Conservation (phyloP, 306 rosid genomes). For the Elaeagnus macrophylla region DNA sequence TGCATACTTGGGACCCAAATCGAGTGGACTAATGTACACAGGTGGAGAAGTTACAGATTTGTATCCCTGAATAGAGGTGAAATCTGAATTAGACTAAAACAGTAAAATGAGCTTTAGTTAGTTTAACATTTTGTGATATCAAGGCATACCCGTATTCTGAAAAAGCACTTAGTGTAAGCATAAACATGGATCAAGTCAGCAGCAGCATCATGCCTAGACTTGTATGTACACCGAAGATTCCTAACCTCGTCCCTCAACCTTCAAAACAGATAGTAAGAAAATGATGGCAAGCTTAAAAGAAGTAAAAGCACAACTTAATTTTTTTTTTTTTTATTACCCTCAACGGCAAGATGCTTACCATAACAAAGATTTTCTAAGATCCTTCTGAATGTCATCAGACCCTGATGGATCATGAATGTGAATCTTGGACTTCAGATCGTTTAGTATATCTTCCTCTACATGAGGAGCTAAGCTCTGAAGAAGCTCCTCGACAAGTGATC, state of each 20-base stretch:
- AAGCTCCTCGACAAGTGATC: slow-evolving; percentile 83
- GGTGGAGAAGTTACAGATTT: slow-evolving; percentile 82
- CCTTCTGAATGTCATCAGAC: slow-evolving; percentile 56
- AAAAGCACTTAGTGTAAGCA: slow-evolving; percentile 74
- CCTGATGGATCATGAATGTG: slow-evolving; percentile 57
- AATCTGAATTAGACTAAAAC: background rate
- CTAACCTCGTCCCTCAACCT: slow-evolving; percentile 99
- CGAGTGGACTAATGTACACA: slow-evolving; percentile 95
- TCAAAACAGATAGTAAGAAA: slow-evolving; percentile 8
- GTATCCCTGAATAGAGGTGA: slow-evolving; percentile 52
- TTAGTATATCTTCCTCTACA: slow-evolving; percentile 48
- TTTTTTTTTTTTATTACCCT: background rate
- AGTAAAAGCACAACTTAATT: background rate
- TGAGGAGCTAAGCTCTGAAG: slow-evolving; percentile 70
- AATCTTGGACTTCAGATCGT: slow-evolving; percentile 63
- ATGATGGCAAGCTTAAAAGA: slow-evolving; percentile 10
- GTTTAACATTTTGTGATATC: background rate
- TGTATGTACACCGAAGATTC: slow-evolving; percentile 82
- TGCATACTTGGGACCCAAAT: slow-evolving; percentile 85
- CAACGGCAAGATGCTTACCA: slow-evolving; percentile 38
- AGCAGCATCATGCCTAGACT: slow-evolving; percentile 95
- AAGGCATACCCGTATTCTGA: slow-evolving; percentile 74
- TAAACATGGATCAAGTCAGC: slow-evolving; percentile 96
- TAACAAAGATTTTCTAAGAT: slow-evolving; percentile 64
- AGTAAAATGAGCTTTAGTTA: slow-evolving; percentile 3